These are phyloP conservation scores for Penicillium canescens DNA, from an alignment of 495 filamentous ascomycete genomes.

Conservation along the genomic window DNA sequence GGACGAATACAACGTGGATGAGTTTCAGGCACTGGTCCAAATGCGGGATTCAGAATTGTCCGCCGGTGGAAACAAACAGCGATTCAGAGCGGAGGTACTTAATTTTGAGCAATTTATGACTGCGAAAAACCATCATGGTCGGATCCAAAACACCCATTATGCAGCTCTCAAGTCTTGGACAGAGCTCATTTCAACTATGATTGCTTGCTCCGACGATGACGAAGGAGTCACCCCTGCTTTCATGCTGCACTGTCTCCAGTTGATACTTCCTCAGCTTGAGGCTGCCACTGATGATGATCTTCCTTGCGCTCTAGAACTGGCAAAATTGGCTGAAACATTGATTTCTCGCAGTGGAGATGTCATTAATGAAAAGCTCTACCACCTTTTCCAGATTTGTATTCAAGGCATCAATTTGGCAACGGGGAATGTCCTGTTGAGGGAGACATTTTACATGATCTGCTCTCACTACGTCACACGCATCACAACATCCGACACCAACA, in stretches of 20 bases:
- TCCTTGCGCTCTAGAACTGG: constrained; percentile 68
- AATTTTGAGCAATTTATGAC: constrained; percentile 55
- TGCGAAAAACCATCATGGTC: constrained; percentile 68
- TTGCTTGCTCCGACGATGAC: constrained; percentile 74
- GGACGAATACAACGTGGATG: constrained; percentile 56
- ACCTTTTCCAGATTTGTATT: constrained; percentile 83
- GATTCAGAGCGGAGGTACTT: constrained; percentile 58
- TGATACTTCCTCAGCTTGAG: constrained; percentile 84
- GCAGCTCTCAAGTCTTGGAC: constrained; percentile 76
- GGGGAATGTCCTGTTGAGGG: constrained; percentile 67
- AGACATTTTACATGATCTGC: constrained; percentile 84
- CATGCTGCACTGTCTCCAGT: constrained; percentile 78
- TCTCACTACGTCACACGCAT: constrained; percentile 80
- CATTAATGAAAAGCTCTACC: constrained; percentile 83
- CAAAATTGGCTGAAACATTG: constrained; percentile 72
- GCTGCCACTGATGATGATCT: constrained; percentile 63
- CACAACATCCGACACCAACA: constrained; percentile 45
- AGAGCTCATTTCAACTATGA: constrained; percentile 74
- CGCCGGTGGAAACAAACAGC: constrained; percentile 52
- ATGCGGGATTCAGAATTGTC: constrained; percentile 53
- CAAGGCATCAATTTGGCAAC: constrained; percentile 71
- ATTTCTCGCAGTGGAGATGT: constrained; percentile 66
- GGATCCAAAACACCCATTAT: constrained; percentile 58
- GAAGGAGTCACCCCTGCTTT: constrained; percentile 67
- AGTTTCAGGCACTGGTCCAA: constrained; percentile 61